Evolutionary conservation across 2,329 filamentous ascomycete species (phyloP).

Genomic region (Fusarium austroafricanum): DNA sequence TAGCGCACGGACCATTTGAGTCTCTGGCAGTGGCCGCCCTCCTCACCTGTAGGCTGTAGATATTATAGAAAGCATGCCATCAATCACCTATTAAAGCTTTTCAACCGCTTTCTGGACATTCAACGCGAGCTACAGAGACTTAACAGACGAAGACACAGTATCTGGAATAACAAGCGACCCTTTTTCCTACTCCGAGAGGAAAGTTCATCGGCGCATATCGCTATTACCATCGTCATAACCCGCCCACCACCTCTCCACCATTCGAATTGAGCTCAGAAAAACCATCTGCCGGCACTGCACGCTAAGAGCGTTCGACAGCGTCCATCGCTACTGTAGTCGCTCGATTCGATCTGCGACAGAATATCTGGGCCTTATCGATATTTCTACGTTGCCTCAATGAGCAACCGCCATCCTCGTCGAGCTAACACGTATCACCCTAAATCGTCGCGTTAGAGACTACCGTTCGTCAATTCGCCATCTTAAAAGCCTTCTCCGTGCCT

Average conservation of each 20-base stretch:
- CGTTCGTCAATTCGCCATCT: slow-evolving; percentile 4
- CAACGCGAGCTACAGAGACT: slow-evolving; percentile 3
- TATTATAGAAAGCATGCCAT: slow-evolving; percentile 32
- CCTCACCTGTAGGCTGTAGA: slow-evolving; percentile 31
- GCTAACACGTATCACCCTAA: slow-evolving; percentile 32
- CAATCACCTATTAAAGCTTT: slow-evolving; percentile 23
- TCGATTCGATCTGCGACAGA: background rate
- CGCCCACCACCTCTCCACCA: slow-evolving; percentile 33
- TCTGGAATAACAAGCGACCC: background rate
- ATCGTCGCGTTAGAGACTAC: slow-evolving; percentile 48
- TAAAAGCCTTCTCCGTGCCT: background rate
- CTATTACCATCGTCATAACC: slow-evolving; percentile 30
- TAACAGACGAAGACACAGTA: background rate
- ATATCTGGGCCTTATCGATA: background rate
- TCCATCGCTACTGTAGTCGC: background rate
- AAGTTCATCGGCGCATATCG: slow-evolving; percentile 19
- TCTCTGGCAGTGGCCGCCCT: slow-evolving; percentile 18
- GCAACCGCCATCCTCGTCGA: slow-evolving; percentile 27
- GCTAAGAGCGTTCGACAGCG: slow-evolving; percentile 15
- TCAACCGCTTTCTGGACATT: slow-evolving; percentile 11
- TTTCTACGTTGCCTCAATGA: slow-evolving; percentile 34
- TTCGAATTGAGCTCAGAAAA: slow-evolving; percentile 31
- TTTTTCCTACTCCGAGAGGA: background rate
- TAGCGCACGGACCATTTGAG: slow-evolving; percentile 37
- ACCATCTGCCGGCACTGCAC: slow-evolving; percentile 25